Evolutionary conservation across 2,329 filamentous ascomycete genomes (phyloP).

Genomic region (Conoideocrella luteorostrata): DNA sequence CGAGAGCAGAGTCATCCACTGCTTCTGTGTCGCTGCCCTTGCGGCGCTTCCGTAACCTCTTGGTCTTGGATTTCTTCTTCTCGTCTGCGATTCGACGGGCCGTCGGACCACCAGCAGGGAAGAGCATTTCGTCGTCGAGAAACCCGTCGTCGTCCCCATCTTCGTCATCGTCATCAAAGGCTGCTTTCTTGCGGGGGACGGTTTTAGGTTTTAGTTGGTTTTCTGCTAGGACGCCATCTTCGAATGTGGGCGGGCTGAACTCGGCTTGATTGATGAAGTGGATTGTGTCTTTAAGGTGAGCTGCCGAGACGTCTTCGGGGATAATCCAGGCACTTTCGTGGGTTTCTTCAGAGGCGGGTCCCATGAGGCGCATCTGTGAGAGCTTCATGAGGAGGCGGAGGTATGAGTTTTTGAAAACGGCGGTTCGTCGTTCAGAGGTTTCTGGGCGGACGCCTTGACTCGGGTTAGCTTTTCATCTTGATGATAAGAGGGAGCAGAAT

Average conservation of each 20-base stretch:
- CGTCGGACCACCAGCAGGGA: conserved; percentile 63
- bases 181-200: conserved; percentile 46
- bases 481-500: too few species aligned
- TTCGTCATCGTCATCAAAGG: conserved; percentile 66
- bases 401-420: conserved; percentile 85
- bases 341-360: conserved; percentile 56
- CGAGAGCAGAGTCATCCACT: conserved; percentile 57
- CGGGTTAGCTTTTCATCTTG: conserved; percentile 21
- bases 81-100: conserved; percentile 46
- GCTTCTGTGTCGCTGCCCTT: conserved; percentile 37
- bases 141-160: conserved; percentile 39
- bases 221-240: conserved; percentile 67
- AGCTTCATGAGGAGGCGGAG: conserved; percentile 78
- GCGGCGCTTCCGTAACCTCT: conserved; percentile 38
- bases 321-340: conserved; percentile 74
- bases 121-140: conserved; percentile 51
- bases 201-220: conserved; percentile 72
- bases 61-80: conserved; percentile 48
- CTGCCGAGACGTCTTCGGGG: conserved; percentile 57
- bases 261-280: conserved; percentile 71
- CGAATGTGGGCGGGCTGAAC: conserved; percentile 69
- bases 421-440: conserved; percentile 58
- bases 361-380: conserved; percentile 59
- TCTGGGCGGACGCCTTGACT: conserved; percentile 50
- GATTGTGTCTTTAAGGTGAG: conserved; percentile 61